Conservation (phyloP, 179 eudicot genomes). For the Amaranthus tricolor region DNA sequence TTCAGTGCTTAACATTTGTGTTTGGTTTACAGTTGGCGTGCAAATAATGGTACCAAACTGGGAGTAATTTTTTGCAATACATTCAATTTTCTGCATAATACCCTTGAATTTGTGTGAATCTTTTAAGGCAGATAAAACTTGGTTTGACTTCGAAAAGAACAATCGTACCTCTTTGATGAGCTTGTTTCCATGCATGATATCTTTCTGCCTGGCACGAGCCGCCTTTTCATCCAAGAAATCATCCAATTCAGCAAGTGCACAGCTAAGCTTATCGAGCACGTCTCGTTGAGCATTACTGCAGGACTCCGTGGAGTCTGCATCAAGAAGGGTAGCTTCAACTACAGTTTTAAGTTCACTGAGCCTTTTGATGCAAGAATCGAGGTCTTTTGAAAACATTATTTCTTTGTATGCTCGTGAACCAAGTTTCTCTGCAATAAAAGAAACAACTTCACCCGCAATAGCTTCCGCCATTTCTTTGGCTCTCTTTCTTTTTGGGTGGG, state of each 20-base stretch:
- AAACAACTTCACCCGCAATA: background rate
- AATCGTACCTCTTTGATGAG: slow-evolving; percentile 5
- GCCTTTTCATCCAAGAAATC: slow-evolving; percentile 11
- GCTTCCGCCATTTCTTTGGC: slow-evolving; percentile 9
- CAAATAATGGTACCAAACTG: slow-evolving; percentile 2
- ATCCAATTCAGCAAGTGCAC: background rate
- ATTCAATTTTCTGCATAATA: background rate
- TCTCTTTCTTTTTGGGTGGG: no score
- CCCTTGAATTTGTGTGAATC: slow-evolving; percentile 7
- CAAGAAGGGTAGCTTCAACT: slow-evolving; percentile 16
- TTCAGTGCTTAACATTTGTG: background rate
- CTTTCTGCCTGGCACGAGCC: slow-evolving; percentile 1
- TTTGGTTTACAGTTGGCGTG: background rate
- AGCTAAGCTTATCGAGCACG: slow-evolving; percentile 8
- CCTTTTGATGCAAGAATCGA: background rate
- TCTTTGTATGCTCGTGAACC: background rate
- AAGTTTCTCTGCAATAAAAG: background rate
- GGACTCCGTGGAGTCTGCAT: background rate
- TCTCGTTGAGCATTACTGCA: slow-evolving; percentile 8
- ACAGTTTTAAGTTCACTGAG: slow-evolving; percentile 5
- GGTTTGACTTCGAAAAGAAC: slow-evolving; percentile 13
- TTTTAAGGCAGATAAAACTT: background rate
- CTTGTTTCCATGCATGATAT: slow-evolving; percentile 5
- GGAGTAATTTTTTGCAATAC: background rate
- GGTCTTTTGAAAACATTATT: background rate